These are phyloP conservation scores for Pleurostoma richardsiae DNA, from an alignment of 2,329 filamentous ascomycete species.

Conservation along the genomic window DNA sequence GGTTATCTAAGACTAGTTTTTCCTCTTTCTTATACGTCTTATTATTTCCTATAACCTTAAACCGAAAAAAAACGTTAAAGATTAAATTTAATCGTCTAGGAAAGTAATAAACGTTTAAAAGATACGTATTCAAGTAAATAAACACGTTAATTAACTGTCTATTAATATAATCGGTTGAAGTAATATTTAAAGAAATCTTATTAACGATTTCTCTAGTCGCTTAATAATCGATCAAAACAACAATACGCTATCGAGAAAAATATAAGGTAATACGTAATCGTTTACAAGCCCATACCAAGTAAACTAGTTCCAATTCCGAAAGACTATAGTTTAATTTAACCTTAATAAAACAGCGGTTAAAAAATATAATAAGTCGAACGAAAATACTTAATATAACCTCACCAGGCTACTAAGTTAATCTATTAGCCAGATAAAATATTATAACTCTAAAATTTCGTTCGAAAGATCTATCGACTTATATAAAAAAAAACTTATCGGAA, in stretches of 20 bases:
- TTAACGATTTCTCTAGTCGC: not conserved
- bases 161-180: no score
- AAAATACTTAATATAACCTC: not conserved
- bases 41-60: no score
- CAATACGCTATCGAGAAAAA: not conserved
- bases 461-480: not conserved
- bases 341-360: not conserved
- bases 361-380: not conserved
- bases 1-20: no score
- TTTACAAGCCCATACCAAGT: not conserved
- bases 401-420: not conserved
- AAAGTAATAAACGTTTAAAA: no score
- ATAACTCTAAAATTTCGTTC: not conserved
- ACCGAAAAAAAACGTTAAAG: no score
- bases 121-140: not conserved
- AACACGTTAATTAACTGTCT: not conserved
- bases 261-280: not conserved
- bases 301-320: not conserved
- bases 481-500: not conserved
- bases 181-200: conserved; percentile 1
- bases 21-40: not conserved
- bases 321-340: not conserved
- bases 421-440: not conserved
- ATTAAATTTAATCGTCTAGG: not conserved
- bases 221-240: conserved; percentile 1